Percentiles rank a stretch among this genome's conserved stretches.
phyloP scores from a whole-genome alignment of 768 basidiomycete genomes.

The Exsudoporus frostii region DNA sequence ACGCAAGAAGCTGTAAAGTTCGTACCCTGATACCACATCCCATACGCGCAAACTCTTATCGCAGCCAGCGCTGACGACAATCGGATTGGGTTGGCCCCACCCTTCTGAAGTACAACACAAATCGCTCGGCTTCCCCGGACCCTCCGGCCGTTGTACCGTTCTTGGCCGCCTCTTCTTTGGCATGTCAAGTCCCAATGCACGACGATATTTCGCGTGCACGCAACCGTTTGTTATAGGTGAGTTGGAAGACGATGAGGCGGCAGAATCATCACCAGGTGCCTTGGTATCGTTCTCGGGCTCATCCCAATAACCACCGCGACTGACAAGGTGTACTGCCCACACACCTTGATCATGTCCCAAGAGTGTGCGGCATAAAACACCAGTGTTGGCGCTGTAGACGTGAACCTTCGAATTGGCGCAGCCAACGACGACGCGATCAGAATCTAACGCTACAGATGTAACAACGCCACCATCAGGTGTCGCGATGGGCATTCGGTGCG shows the following conservation, averaged over 20 bases:
- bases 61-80: conserved; percentile 91
- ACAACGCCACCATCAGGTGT: conserved; percentile 62
- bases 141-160: conserved; percentile 10
- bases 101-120: conserved; percentile 71
- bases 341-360: conserved; percentile 87
- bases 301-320: conserved; percentile 52
- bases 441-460: conserved; percentile 82
- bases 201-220: conserved; percentile 37
- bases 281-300: conserved; percentile 11
- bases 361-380: conserved; percentile 72
- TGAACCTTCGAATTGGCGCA: conserved; percentile 84
- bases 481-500: conserved; percentile 50
- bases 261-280: conserved; percentile 5
- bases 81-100: conserved; percentile 82
- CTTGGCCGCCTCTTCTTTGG: conserved; percentile 22
- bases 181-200: conserved; percentile 47
- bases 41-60: conserved; percentile 91
- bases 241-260: neutral
- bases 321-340: conserved; percentile 84
- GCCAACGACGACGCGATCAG: conserved; percentile 82
- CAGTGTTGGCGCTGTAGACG: conserved; percentile 77
- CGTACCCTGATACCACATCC: conserved; percentile 84
- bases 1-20: neutral
- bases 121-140: conserved; percentile 43
- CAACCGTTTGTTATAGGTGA: conserved; percentile 20